Evolutionary conservation across 306 rosid genomes (phyloP), one percentile per base, ranked within the genome.

Genomic region (Erythrophleum fordii): DNA sequence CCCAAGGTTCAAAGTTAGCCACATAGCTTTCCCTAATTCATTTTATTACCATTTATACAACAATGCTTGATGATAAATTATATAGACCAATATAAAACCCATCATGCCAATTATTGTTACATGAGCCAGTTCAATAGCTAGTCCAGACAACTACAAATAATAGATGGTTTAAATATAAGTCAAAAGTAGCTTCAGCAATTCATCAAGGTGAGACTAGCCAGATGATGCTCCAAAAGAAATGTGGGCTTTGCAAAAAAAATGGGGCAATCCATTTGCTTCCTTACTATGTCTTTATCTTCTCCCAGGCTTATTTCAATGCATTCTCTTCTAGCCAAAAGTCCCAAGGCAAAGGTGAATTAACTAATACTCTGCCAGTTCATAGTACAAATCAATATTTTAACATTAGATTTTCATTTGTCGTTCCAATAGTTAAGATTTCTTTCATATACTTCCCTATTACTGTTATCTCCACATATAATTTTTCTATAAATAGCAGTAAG

Each of bases 201-300:
- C 67, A 11, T 60, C 67, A 60, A 60, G 28, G 68, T 61, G 39
- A 62, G 42, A 13, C 69, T 62, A 62, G 22, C 35, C 35, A 31
- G 16, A 28, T 61, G n/a, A 29, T 29, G 31, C 68, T 31, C 41
- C 42, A 28, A 28, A 60, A 60, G 39, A 28, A 60, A 60, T 29
- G 67, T 14, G 67, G 35, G 39, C 20, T 5, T 28, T 14, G 35
- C 65, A 26, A 28, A 28, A n/a, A n/a, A n/a, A n/a, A n/a, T n/a
- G 39, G 66, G 37, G 37, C 66, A 60, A 60, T 3, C 39, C 11
- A 13, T 60, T 14, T 28, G 20, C 67, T 26, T 18, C 10, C 13
- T 28, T 60, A 12, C n/a, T 12, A 13, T 13, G 10, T 60, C 2
- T 4, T 45, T 60, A 60, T 60, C n/a, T 60, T 28, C 31, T 13